Evolutionary conservation across 208 protist genomes (phyloP), one percentile per base, ranked within the genome.

Genomic region (Perkinsela sp.): DNA sequence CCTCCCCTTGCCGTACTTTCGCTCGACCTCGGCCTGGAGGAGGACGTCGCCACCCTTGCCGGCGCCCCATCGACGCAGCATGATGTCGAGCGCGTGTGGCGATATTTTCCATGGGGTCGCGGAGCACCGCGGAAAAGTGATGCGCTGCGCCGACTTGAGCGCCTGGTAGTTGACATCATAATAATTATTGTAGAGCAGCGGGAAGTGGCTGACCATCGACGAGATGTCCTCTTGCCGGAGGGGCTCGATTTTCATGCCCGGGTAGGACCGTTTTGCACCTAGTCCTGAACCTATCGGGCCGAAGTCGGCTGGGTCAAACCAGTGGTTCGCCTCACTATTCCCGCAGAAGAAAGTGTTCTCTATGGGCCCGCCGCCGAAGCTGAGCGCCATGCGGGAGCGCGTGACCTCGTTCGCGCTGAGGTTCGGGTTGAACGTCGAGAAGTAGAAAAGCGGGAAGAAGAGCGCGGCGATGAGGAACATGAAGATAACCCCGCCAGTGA

Each of bases 351-450:
- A 57, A n/a, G 40, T n/a, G 6, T 6, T n/a, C 6, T n/a, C 6
- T 57, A 57, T 57, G 6, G 6, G 13, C 6, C 22, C 40, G 29
- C 76, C 76, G 66, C 77, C 79, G 69, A 90, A 82, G 30, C 76
- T 80, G 29, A 88, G 71, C 31, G 67, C 69, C 15, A 85, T 32
- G 22, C 67, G 67, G 30, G 85, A 31, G 69, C 78, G 66, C 31
- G 68, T 72, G 2, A 82, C 80, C 1, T 32, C 32, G 71, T 85
- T 90, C 31, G 71, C 69, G 31, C 67, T 69, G 29, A 85, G 74
- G 22, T 76, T 82, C 0, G 87, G 85, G 74, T 85, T 89, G 74
- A 88, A 83, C 30, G 83, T 85, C 31, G 84, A 89, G 72, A 87
- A 92, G 76, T 89, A 92, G 28, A 87, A 57, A 30, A 92, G 75